Base-by-base conservation (phyloP, 1,139 yeast species). In the Scheffersomyces titani region DNA sequence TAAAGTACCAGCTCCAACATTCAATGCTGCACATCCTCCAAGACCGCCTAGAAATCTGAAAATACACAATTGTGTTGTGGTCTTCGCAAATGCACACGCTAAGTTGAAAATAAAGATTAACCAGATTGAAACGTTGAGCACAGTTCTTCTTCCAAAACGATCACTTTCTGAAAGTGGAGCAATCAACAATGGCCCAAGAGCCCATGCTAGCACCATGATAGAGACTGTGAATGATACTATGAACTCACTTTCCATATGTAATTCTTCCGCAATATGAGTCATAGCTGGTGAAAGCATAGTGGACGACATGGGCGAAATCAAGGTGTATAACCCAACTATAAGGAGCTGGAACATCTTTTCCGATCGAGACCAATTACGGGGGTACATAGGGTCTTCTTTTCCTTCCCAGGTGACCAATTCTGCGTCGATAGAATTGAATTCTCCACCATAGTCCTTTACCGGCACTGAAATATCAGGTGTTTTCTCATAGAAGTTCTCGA, bases 381-480 rank as follows among this genome's bases (percentile, higher is more conserved):
- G 90, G 62, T 82, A 80, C 20, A 71, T 72, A 0, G 88, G 87
- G 64, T 87, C 91, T 57, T 84, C 80, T 2, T 76, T 78, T 3
- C 86, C 85, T 49, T 86, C 88, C 90, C 90, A 87, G 1, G 89
- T 81, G 4, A 87, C 86, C 50, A 86, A 70, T 63, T 86, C 90
- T 0, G 89, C 90, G 63, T 87, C 90, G 6, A 83, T 65, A 2
- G 73, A 73, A 24, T 71, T 67, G 61, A 81, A 84, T 61, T 83
- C 88, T 13, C 73, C 75, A 19, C 88, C 88, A 60, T 72, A 82
- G 57, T 77, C 74, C 52, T 69, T 68, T 1, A 80, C 72, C 2
- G 85, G 84, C 0, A 81, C 75, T 0, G 78, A 62, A 20, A 72
- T 65, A 55, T 75, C 80, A 2, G 77, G 75, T 0, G 74, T 63